These are phyloP conservation scores for Rhododendron williamsianum DNA, from an alignment of 148 eudicot genomes.

Conservation along the genomic window DNA sequence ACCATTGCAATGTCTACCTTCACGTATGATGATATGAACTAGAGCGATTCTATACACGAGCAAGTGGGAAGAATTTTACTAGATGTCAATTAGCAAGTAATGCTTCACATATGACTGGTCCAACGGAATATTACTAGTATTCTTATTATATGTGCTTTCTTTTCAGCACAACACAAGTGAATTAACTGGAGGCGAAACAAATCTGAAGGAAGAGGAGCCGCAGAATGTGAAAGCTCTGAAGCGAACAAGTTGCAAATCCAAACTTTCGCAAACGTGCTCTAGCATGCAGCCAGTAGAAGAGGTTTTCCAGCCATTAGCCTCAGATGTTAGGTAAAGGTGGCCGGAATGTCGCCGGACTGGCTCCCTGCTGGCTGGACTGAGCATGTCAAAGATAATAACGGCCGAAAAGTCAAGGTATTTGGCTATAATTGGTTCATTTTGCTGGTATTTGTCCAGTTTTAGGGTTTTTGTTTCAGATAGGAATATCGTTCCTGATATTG, in stretches of 20 bases:
- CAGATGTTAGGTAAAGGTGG: constrained; percentile 3
- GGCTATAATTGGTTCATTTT: background rate
- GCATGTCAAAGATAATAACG: constrained; percentile 20
- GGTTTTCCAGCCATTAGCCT: background rate
- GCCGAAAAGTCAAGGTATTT: constrained; percentile 38
- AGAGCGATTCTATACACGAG: background rate
- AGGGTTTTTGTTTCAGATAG: background rate
- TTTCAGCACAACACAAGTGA: background rate
- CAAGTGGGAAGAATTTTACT: background rate
- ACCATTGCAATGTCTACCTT: background rate
- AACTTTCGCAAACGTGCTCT: background rate
- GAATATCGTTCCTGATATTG: background rate
- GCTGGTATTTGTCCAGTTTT: background rate
- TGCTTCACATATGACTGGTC: background rate
- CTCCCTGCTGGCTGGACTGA: constrained; percentile 30
- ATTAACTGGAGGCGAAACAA: background rate
- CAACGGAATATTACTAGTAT: background rate
- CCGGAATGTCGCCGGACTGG: constrained; percentile 2
- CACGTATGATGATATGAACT: background rate
- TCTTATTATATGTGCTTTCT: background rate
- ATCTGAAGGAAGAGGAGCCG: background rate
- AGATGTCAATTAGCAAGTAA: background rate
- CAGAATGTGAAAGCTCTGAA: background rate
- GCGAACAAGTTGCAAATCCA: background rate
- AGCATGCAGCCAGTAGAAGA: background rate